A percentile compares a stretch with the other conserved stretches of the same genome.
phyloP scores from a whole-genome alignment of 2,329 filamentous ascomycete species.

The Epichloe gansuensis region DNA sequence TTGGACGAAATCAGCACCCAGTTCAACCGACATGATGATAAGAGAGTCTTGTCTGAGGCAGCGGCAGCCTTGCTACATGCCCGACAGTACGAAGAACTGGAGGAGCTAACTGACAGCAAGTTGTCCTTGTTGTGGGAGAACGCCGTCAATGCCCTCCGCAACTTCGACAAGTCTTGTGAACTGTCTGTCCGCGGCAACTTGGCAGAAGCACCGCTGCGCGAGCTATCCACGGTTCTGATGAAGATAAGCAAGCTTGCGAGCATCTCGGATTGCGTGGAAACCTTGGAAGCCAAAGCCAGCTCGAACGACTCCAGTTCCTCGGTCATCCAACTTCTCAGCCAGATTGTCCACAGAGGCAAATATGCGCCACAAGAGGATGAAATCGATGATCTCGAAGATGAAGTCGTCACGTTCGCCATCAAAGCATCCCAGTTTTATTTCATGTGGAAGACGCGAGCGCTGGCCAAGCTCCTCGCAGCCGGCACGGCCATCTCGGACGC shows the following conservation, averaged over 20 bases:
- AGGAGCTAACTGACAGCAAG: slow-evolving; percentile 73
- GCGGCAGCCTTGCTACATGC: slow-evolving; percentile 74
- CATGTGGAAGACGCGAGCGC: slow-evolving; percentile 72
- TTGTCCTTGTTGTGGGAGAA: slow-evolving; percentile 80
- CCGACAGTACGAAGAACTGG: slow-evolving; percentile 74
- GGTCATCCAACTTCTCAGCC: slow-evolving; percentile 57
- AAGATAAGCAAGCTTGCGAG: slow-evolving; percentile 72
- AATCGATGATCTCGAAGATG: slow-evolving; percentile 66
- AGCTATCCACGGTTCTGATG: slow-evolving; percentile 60
- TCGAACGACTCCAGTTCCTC: slow-evolving; percentile 34
- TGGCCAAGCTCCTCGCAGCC: slow-evolving; percentile 42
- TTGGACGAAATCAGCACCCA: slow-evolving; percentile 89
- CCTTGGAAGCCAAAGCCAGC: slow-evolving; percentile 53
- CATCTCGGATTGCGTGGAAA: slow-evolving; percentile 64
- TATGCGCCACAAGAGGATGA: slow-evolving; percentile 57
- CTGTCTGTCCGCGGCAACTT: slow-evolving; percentile 62
- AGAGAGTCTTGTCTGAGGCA: slow-evolving; percentile 73
- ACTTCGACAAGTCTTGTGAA: slow-evolving; percentile 58
- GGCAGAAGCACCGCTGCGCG: slow-evolving; percentile 49
- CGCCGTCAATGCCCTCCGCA: slow-evolving; percentile 58
- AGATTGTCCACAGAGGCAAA: slow-evolving; percentile 62
- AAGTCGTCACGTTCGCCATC: slow-evolving; percentile 64
- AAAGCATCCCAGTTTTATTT: slow-evolving; percentile 78
- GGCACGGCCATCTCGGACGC: slow-evolving; percentile 43
- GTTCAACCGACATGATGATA: slow-evolving; percentile 84